Base-by-base conservation (phyloP, 768 basidiomycete species). In the Lactifluus rugatus region DNA sequence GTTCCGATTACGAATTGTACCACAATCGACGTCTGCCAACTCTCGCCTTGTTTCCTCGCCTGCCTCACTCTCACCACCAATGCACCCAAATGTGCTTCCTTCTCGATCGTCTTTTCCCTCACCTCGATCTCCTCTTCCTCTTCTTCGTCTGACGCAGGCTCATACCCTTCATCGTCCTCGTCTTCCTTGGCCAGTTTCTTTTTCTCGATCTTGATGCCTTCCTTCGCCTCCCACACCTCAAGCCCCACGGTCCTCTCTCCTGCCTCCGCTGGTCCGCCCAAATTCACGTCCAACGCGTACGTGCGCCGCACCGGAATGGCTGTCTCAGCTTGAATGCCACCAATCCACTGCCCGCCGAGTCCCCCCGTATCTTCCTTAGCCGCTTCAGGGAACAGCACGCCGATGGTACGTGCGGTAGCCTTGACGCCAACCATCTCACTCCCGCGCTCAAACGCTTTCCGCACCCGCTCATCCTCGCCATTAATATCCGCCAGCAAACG, bases 171-270 rank as follows among this genome's bases (percentile, higher is more conserved):
- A 0, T 71, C 74, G 0, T 79, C 81, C 0, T 78, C 78, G 7
- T 74, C 75, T 8, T 71, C 61, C 61, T 77, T 77, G 5, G 76
- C 73, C 3, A 74, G 74, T 50, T 73, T 74, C 23, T 80, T 72
- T 65, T 79, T 82, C 64, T 87, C 85, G 19, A 84, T 68, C 56
- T 80, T 78, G 60, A 89, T 75, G 2, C 78, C 78, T 65, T 89
- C 88, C 52, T 77, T 77, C 17, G 83, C 82, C 67, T 92, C 88
- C 86, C 87, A 89, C 26, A 91, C 71, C 69, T 92, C 89, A 52
- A 85, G 77, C 13, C 78, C 82, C 44, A 88, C 48, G 0, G 16
- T 5, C 28, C n/a, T 72, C 64, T 72, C 73, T 65, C 75, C 78
- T 53, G 59, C 64, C 3, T 66, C 72, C 42, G 65, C 70, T 52